Percentiles rank a stretch among this genome's conserved stretches.
Conservation (phyloP, 352 stramenopile genomes). For the Pythium chondricola region DNA sequence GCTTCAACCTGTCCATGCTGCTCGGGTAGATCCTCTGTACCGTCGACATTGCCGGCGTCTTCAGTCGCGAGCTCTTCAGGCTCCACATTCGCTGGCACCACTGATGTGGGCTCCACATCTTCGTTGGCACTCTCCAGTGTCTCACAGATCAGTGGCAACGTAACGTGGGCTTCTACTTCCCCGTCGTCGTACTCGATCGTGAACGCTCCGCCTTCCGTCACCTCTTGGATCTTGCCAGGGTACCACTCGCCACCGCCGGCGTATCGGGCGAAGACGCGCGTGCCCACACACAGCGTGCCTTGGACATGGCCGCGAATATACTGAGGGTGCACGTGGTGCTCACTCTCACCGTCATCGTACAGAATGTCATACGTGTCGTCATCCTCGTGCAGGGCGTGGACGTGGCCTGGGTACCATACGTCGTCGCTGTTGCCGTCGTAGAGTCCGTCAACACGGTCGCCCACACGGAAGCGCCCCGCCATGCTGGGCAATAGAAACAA, state of each 20-base stretch:
- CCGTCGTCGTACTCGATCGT: conserved; percentile 77
- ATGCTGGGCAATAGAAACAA: too few species aligned
- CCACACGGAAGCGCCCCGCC: conserved; percentile 26
- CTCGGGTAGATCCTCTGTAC: too few species aligned
- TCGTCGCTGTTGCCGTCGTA: conserved; percentile 78
- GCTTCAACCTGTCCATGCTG: too few species aligned
- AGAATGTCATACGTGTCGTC: conserved; percentile 38
- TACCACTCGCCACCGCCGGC: conserved; percentile 67
- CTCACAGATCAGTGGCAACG: conserved; percentile 48
- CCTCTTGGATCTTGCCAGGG: conserved; percentile 47
- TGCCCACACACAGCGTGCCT: conserved; percentile 73
- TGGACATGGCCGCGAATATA: conserved; percentile 43
- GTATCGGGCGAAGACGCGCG: conserved; percentile 62
- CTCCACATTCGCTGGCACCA: background rate
- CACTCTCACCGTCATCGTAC: conserved; percentile 74
- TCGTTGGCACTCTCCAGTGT: conserved; percentile 7
- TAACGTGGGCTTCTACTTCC: conserved; percentile 58
- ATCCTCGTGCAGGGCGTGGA: conserved; percentile 29
- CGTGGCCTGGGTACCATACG: conserved; percentile 66
- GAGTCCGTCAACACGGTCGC: conserved; percentile 64
- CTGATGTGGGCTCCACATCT: background rate
- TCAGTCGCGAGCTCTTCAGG: conserved; percentile 3
- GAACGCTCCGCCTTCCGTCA: conserved; percentile 58
- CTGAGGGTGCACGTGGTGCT: conserved; percentile 29
- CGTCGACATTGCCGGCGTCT: too few species aligned